Base-by-base conservation (phyloP, 2,329 filamentous ascomycete genomes). In the Cercospora citrullina region DNA sequence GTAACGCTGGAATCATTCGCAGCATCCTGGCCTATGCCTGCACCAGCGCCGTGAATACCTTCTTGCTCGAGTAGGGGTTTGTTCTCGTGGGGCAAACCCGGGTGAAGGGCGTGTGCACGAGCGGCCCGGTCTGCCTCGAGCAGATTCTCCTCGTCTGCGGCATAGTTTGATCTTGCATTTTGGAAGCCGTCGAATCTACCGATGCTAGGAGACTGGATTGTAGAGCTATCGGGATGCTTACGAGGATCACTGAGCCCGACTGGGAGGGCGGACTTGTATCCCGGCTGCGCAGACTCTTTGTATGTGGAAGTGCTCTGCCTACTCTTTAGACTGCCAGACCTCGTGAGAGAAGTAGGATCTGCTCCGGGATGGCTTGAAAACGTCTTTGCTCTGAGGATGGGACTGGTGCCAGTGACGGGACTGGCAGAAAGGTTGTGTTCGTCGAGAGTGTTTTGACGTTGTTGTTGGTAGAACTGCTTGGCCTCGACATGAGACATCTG, bases 391-490 rank as follows among this genome's bases (percentile, higher is more conserved):
- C 79, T 78, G 58, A 81, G 75, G 58, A 82, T 74, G 7, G 83
- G 82, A 39, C 72, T 73, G 12, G 63, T 69, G 30, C 60, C 69
- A 21, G 69, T 60, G 9, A 68, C 51, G 1, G 75, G 72, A 63
- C 71, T 80, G 75, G 71, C 78, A 76, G 76, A 80, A 69, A 63
- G 16, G 30, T 28, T 65, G 66, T 69, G 60, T 23, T 74, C 81
- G 76, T 76, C 76, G 70, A 83, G 76, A 48, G 81, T 84, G 70
- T 90, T 90, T 67, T 89, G 83, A 79, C 93, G 91, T 80, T 92
- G 93, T 72, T 92, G 87, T 81, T 97, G 94, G 79, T 97, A 99
- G 82, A 98, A 96, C 70, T 97, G 86, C 80, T 97, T 98, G 68
- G 94, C 92, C 78, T 99, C 95, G 28, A 92, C 90, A 79, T 97